A percentile compares a stretch with the other conserved stretches of the same genome.
Conservation (phyloP, 2,329 filamentous ascomycete genomes). For the Emergomyces orientalis region DNA sequence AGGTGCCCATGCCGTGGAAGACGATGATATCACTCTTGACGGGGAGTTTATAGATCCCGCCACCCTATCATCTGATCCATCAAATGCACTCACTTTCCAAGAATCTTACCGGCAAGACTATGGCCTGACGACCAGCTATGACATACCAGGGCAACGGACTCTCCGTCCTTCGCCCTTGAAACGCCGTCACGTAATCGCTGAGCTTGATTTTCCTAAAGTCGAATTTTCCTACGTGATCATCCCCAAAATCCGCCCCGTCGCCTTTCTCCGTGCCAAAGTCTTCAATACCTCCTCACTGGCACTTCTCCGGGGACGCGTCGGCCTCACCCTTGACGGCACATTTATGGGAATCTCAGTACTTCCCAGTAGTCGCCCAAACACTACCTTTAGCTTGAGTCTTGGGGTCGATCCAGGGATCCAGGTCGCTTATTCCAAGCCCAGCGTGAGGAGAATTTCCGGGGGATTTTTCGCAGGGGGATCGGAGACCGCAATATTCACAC, state of each 20-base stretch:
- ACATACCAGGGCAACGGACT: conserved; percentile 32
- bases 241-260: conserved; percentile 32
- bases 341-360: conserved; percentile 24
- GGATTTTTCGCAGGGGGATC: conserved; percentile 26
- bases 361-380: conserved; percentile 21
- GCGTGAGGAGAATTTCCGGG: conserved; percentile 19
- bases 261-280: conserved; percentile 34
- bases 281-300: conserved; percentile 29
- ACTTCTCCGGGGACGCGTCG: conserved; percentile 22
- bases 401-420: conserved; percentile 26
- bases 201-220: conserved; percentile 28
- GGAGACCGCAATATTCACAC: conserved; percentile 24
- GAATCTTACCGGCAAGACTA: conserved; percentile 33
- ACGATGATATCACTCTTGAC: conserved; percentile 12
- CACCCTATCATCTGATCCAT: conserved; percentile 8
- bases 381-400: conserved; percentile 25
- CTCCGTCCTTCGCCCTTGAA: conserved; percentile 27
- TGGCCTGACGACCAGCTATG: conserved; percentile 35
- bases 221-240: conserved; percentile 31
- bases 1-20: conserved; percentile 7
- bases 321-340: conserved; percentile 23
- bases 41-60: conserved; percentile 11
- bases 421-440: conserved; percentile 25
- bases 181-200: conserved; percentile 32
- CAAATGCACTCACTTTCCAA: conserved; percentile 23